Base-by-base conservation (phyloP, 208 protist species). In the Acanthamoeba royreba region DNA sequence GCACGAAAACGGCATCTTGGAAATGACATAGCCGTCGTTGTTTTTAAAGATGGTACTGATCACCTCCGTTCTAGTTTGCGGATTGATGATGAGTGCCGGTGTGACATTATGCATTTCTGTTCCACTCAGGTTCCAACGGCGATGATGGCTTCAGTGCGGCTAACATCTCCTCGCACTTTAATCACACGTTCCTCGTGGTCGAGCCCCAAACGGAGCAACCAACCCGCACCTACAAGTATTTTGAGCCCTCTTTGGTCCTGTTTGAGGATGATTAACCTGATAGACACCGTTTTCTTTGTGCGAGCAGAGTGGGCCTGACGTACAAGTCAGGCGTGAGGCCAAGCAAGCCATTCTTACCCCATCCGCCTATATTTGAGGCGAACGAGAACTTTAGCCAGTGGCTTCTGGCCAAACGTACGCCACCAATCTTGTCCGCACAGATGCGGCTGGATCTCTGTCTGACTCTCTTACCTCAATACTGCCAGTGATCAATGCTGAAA, bases 131-230 rank as follows among this genome's bases (percentile, higher is more conserved):
- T 42, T 33, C 72, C 42, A n/a, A 81, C 22, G 58, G 69, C 47
- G 28, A 69, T 25, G 55, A 63, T 40, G 38, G 52, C 28, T 94
- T 96, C 74, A 92, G 94, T 45, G 74, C 95, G 53, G 63, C 74
- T 13, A 66, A 87, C 49, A 93, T 96, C 4, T 83, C 86, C 58
- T 96, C 95, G 15, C 93, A 96, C 79, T 96, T 95, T 69, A 96
- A 96, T 72, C 95, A 93, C 93, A 94, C 72, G 38, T 93, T 85
- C 19, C n/a, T 66, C 25, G 74, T 85, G 7, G 45, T 85, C 19
- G n/a, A 85, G 38, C 38, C 38, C 25, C 43, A 55, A 45, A 25
- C 7, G 38, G 40, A 33, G 17, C 33, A 35, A 42, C 15, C 19
- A 13, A 35, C 72, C 17, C 9, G 15, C 5, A 25, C 33, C 72